Evolutionary conservation across 2,329 filamentous ascomycete genomes (phyloP).

Genomic region (Aspergillus ibericus): DNA sequence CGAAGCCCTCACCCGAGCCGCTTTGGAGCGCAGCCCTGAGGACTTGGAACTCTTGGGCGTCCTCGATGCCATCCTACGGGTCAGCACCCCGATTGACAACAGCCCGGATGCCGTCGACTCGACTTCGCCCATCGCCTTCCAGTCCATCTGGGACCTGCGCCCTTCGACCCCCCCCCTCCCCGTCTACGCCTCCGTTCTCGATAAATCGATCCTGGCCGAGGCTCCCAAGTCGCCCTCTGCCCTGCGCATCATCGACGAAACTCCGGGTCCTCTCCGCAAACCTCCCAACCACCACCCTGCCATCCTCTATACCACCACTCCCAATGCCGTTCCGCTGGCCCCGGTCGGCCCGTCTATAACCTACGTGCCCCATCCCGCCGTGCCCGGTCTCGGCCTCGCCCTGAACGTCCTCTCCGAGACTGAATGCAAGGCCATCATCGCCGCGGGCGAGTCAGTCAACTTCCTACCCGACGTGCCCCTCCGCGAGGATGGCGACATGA

Average conservation of each 20-base stretch:
- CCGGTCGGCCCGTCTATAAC: slow-evolving; percentile 49
- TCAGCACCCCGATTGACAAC: slow-evolving; percentile 62
- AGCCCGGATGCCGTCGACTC: slow-evolving; percentile 29
- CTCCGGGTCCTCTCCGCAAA: slow-evolving; percentile 60
- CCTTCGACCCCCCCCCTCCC: slow-evolving; percentile 43
- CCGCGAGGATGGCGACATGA: slow-evolving; percentile 64
- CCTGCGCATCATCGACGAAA: slow-evolving; percentile 63
- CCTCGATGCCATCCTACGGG: slow-evolving; percentile 63
- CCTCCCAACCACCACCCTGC: slow-evolving; percentile 68
- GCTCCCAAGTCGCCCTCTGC: slow-evolving; percentile 25
- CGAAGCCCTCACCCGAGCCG: slow-evolving; percentile 36
- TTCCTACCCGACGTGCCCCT: slow-evolving; percentile 69
- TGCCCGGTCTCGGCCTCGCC: slow-evolving; percentile 62
- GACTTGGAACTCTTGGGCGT: slow-evolving; percentile 61
- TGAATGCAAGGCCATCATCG: slow-evolving; percentile 67
- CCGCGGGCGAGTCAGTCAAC: slow-evolving; percentile 63
- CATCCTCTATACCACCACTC: slow-evolving; percentile 61
- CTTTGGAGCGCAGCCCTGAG: slow-evolving; percentile 29
- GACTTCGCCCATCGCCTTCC: slow-evolving; percentile 56
- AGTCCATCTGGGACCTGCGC: slow-evolving; percentile 62
- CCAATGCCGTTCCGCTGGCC: slow-evolving; percentile 58
- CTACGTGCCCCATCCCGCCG: slow-evolving; percentile 60
- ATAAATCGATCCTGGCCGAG: slow-evolving; percentile 55
- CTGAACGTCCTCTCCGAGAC: slow-evolving; percentile 59
- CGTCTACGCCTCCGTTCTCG: slow-evolving; percentile 59